Conservation (phyloP, 106 monocot species). For the Dendrobium officinale region DNA sequence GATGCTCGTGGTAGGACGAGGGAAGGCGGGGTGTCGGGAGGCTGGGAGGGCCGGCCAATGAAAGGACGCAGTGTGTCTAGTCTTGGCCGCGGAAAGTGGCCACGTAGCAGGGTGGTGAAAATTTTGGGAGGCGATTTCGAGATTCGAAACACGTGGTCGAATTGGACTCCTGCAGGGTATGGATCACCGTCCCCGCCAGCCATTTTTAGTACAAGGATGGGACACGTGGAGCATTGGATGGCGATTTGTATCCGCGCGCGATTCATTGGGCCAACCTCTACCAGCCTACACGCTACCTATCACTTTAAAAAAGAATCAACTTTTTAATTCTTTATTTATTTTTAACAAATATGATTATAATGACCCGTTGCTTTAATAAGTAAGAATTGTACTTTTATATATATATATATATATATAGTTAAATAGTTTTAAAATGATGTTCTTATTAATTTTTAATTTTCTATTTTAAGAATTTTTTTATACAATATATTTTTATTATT, state of each 20-base stretch:
- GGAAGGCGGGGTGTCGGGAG: neutral
- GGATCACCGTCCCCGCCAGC: neutral
- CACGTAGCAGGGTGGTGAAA: neutral
- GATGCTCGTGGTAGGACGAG: neutral
- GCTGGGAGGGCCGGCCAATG: neutral
- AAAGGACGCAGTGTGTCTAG: neutral
- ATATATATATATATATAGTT: too few species aligned
- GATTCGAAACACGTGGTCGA: neutral
- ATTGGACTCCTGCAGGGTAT: neutral
- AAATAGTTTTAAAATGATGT: too few species aligned
- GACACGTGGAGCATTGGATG: neutral
- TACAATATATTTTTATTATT: too few species aligned
- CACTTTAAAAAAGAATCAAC: too few species aligned
- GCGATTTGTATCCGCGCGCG: neutral
- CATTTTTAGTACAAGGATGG: neutral
- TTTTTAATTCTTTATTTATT: too few species aligned
- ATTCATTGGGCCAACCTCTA: neutral
- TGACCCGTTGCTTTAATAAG: too few species aligned
- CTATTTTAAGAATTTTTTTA: too few species aligned
- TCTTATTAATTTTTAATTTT: too few species aligned
- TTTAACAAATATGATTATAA: too few species aligned
- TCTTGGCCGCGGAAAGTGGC: neutral
- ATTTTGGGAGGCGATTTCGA: neutral
- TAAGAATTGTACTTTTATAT: too few species aligned
- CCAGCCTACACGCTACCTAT: neutral